A percentile compares a stretch with the other conserved stretches of the same genome.
Evolutionary conservation across 495 filamentous ascomycete genomes (phyloP).

Genomic region (Aspergillus wentii): DNA sequence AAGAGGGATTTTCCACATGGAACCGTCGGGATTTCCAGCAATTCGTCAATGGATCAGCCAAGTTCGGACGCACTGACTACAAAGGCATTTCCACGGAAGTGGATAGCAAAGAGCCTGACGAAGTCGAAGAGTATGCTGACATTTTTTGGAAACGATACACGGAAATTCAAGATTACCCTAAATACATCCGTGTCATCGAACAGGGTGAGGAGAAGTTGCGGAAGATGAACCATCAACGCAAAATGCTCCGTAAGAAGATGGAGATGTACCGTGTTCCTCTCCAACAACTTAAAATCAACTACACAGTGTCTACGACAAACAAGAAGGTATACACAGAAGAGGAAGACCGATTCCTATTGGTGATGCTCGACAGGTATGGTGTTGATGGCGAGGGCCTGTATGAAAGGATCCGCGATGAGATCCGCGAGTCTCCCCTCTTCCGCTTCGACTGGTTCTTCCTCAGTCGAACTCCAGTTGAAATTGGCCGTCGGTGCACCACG

Average conservation of each 20-base stretch:
- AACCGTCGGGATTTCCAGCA: slow-evolving; percentile 97
- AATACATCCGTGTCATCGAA: slow-evolving; percentile 82
- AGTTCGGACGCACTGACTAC: slow-evolving; percentile 83
- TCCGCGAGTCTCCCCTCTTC: slow-evolving; percentile 91
- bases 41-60: slow-evolving; percentile 91
- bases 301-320: slow-evolving; percentile 97
- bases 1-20: slow-evolving; percentile 89
- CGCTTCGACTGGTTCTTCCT: slow-evolving; percentile 99
- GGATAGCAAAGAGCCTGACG: slow-evolving; percentile 79
- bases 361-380: slow-evolving; percentile 86
- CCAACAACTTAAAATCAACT: slow-evolving; percentile 97
- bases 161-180: slow-evolving; percentile 81
- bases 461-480: slow-evolving; percentile 86
- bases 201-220: slow-evolving; percentile 84
- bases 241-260: slow-evolving; percentile 94
- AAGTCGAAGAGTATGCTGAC: slow-evolving; percentile 84
- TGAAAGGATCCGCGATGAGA: slow-evolving; percentile 84
- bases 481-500: slow-evolving; percentile 87
- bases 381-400: slow-evolving; percentile 81
- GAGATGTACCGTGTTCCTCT: slow-evolving; percentile 91
- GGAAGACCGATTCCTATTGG: slow-evolving; percentile 93
- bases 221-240: slow-evolving; percentile 86
- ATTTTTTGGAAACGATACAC: slow-evolving; percentile 92
- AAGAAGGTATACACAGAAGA: slow-evolving; percentile 99
- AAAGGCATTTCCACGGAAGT: slow-evolving; percentile 82